These are phyloP conservation scores for Hemileccinum impolitum DNA, from an alignment of 768 basidiomycete species.

Conservation along the genomic window DNA sequence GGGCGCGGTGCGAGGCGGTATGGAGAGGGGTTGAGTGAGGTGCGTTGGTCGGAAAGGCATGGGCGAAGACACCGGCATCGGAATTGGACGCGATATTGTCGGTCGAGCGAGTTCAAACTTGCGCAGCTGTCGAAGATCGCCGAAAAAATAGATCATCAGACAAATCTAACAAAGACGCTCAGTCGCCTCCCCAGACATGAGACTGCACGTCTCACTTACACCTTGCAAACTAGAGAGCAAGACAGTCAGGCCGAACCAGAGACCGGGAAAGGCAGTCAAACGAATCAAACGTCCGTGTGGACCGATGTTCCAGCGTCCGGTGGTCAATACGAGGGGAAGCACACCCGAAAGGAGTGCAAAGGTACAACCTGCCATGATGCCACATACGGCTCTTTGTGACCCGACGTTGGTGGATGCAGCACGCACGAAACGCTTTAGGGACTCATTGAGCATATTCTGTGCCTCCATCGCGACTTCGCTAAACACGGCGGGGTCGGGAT, in stretches of 20 bases:
- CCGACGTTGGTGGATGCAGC: constrained; percentile 71
- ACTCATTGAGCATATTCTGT: constrained; percentile 56
- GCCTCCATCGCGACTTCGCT: constrained; percentile 55
- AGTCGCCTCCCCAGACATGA: not conserved
- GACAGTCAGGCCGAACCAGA: constrained; percentile 67
- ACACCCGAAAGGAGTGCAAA: constrained; percentile 46
- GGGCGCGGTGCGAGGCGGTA: constrained; percentile 8
- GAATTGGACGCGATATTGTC: constrained; percentile 48
- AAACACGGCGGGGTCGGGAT: constrained; percentile 68
- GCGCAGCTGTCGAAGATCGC: constrained; percentile 73
- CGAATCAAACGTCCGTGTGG: constrained; percentile 50
- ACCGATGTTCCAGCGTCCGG: constrained; percentile 33
- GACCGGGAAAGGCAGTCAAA: constrained; percentile 57
- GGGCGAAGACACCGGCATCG: constrained; percentile 16
- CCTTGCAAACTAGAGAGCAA: constrained; percentile 64
- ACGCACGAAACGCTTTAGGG: constrained; percentile 61
- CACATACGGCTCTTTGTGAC: constrained; percentile 64
- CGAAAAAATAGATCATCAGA: constrained; percentile 75
- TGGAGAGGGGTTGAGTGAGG: not conserved
- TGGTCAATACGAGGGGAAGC: constrained; percentile 51
- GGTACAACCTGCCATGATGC: constrained; percentile 58
- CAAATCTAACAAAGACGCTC: constrained; percentile 41
- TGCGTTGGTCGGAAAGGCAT: not conserved
- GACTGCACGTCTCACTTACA: constrained; percentile 33
- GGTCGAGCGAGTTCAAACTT: constrained; percentile 76